Conservation (phyloP, 164 flowering plant species). For the Macadamia tetraphylla region DNA sequence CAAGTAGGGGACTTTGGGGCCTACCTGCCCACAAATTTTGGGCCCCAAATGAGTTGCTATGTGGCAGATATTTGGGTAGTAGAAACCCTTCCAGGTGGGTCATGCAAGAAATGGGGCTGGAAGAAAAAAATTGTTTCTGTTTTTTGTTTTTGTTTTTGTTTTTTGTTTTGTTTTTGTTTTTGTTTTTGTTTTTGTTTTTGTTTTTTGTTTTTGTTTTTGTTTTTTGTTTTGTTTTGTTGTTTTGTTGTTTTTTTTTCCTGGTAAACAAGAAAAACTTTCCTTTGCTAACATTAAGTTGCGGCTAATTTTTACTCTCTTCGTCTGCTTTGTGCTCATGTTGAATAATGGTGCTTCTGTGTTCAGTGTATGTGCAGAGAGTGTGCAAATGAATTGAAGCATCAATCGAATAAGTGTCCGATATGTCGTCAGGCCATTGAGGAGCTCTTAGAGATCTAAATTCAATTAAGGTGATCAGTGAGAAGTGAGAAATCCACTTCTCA, state of each 20-base stretch:
- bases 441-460: conserved; percentile 66
- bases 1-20: too few species aligned
- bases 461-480: conserved; percentile 13
- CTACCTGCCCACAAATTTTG: too few species aligned
- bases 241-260: too few species aligned
- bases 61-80: too few species aligned
- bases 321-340: background rate
- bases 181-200: background rate
- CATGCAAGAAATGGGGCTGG: too few species aligned
- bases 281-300: background rate
- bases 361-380: conserved; percentile 91
- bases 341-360: conserved; percentile 15
- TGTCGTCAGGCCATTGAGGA: conserved; percentile 77
- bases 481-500: background rate
- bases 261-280: background rate
- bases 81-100: too few species aligned
- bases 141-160: too few species aligned
- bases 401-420: conserved; percentile 78
- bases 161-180: too few species aligned
- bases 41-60: too few species aligned
- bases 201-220: too few species aligned
- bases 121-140: too few species aligned
- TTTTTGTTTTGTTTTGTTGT: too few species aligned
- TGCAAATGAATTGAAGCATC: conserved; percentile 67
- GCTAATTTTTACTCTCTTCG: background rate